These are phyloP conservation scores for Radiomyces spectabilis DNA, from an alignment of 192 early-diverging fungal species.

Conservation along the genomic window DNA sequence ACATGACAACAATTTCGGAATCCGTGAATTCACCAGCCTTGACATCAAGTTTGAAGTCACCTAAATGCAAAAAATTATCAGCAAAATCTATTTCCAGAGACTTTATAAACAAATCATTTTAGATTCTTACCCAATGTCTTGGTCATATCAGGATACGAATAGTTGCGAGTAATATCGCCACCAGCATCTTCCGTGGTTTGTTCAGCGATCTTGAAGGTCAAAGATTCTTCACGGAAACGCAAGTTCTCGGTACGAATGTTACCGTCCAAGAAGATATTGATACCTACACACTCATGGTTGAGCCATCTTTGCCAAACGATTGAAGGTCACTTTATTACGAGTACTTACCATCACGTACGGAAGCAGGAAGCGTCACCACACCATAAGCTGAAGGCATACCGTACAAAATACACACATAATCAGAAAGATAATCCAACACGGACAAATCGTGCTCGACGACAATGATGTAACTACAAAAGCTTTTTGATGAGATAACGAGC, in stretches of 20 bases:
- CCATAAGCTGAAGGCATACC: constrained; percentile 94
- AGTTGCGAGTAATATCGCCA: constrained; percentile 61
- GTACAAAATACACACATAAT: constrained; percentile 98
- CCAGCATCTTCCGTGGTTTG: constrained; percentile 71
- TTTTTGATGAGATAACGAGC: too few relatives aligned
- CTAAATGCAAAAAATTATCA: constrained; percentile 22
- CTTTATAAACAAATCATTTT: too few relatives aligned
- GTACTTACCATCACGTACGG: constrained; percentile 79
- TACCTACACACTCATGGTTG: constrained; percentile 26
- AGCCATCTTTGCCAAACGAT: not conserved
- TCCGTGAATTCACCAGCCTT: constrained; percentile 84
- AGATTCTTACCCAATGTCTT: constrained; percentile 80
- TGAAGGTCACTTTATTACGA: not conserved
- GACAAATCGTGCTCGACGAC: constrained; percentile 99
- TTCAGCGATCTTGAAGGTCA: constrained; percentile 91
- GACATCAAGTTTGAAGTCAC: constrained; percentile 77
- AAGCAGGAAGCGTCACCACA: constrained; percentile 95
- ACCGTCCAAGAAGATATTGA: constrained; percentile 98
- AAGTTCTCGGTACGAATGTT: constrained; percentile 97
- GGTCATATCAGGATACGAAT: constrained; percentile 82
- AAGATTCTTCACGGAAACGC: constrained; percentile 94
- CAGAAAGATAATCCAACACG: constrained; percentile 95
- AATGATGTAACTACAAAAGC: constrained; percentile 67
- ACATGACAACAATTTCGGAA: constrained; percentile 96
- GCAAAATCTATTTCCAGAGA: too few relatives aligned